A percentile compares a stretch with the other conserved stretches of the same genome.
These are phyloP conservation scores for Colletotrichum higginsianum DNA, from an alignment of 2,329 filamentous ascomycete genomes.

Conservation along the genomic window DNA sequence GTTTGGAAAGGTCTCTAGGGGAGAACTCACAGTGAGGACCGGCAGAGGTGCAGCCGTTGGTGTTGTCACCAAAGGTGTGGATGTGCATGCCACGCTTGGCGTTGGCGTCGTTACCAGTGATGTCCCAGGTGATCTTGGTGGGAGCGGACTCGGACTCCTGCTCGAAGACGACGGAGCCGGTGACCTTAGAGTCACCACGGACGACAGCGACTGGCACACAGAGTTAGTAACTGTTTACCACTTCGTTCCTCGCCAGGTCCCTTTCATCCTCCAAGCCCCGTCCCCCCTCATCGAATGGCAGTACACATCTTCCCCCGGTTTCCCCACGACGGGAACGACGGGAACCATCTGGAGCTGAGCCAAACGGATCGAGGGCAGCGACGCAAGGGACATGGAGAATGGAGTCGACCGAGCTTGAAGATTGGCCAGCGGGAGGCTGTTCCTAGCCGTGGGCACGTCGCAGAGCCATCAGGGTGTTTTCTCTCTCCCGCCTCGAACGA, in stretches of 20 bases:
- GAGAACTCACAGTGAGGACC: constrained; percentile 90
- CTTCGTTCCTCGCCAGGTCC: constrained; percentile 24
- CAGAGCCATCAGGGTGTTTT: constrained; percentile 51
- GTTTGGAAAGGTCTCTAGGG: not conserved
- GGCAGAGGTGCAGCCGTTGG: constrained; percentile 98
- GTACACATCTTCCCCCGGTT: constrained; percentile 7
- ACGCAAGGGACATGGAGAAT: constrained; percentile 27
- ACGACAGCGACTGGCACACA: constrained; percentile 84
- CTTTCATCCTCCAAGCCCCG: not conserved
- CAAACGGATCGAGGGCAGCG: constrained; percentile 25
- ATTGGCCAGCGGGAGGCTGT: constrained; percentile 36
- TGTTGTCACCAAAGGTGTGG: constrained; percentile 99
- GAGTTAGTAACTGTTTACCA: constrained; percentile 43
- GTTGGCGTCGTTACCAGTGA: constrained; percentile 92
- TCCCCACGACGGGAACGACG: constrained; percentile 35
- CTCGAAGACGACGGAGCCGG: constrained; percentile 95
- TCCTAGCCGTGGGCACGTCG: constrained; percentile 27
- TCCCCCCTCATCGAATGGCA: not conserved
- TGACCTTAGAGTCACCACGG: constrained; percentile 97
- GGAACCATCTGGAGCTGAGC: constrained; percentile 17
- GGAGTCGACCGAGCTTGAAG: constrained; percentile 25
- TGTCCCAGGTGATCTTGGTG: constrained; percentile 93
- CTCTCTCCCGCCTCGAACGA: constrained; percentile 46
- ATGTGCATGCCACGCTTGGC: constrained; percentile 98
- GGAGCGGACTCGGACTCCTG: constrained; percentile 85